Base-by-base conservation (phyloP, 2,329 filamentous ascomycete species). In the Colletotrichum sp. region DNA sequence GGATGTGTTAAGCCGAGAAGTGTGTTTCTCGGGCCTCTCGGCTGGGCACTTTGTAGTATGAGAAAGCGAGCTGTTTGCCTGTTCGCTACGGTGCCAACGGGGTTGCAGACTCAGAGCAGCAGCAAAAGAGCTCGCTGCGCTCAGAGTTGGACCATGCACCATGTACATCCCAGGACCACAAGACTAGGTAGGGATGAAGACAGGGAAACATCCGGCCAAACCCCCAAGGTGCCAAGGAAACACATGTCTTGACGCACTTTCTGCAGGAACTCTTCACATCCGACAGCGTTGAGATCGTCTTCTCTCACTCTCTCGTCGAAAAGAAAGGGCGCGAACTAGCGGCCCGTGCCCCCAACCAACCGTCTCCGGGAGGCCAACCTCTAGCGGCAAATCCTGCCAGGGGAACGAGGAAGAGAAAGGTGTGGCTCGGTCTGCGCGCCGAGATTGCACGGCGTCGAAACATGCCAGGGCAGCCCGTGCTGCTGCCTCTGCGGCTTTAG, bases 401-500 rank as follows among this genome's bases (percentile, higher is more conserved):
- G 47, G 38, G 34, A 29, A 51, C 43, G 27, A 38, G 55, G 47
- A n/a, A n/a, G 59, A 24, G 31, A 33, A 33, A 21, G 29, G n/a
- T 18, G 62, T 66, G 58, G 68, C 72, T 74, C 72, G 72, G 69
- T 18, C 68, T 72, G 31, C 62, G 31, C 62, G 31, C 72, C 69
- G 63, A 74, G 34, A 63, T 67, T 63, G 36, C 72, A 63, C 31
- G 63, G 57, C 63, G 43, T 33, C 72, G 63, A 74, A 63, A 63
- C 68, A 71, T 72, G 63, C 67, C 68, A 73, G 21, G 62, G 55
- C 68, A 24, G 72, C 66, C 72, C 70, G 72, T 74, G 72, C 69
- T 51, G 18, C 3, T 51, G 66, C 66, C 34, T 61, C 55, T 51
- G 43, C 33, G 62, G 67, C 24, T n/a, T 34, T 21, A 43, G 43